phyloP scores from a whole-genome alignment of 2,329 filamentous ascomycete genomes.

The Fusarium mangiferae region DNA sequence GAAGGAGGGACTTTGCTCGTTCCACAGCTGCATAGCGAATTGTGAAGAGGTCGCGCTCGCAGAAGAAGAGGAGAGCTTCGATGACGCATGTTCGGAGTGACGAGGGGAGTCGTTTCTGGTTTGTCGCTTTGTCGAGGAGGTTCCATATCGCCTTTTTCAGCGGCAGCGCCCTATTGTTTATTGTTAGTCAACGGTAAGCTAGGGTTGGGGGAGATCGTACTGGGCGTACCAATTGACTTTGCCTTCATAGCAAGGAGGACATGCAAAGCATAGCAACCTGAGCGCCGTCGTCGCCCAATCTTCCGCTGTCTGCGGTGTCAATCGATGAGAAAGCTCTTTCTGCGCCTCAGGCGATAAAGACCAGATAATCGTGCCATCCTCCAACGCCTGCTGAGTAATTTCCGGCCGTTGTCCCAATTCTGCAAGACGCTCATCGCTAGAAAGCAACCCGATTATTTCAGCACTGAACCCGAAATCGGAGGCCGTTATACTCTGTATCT shows the following conservation, averaged over 20 bases:
- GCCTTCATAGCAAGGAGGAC: slow-evolving; percentile 48
- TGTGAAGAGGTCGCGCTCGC: slow-evolving; percentile 44
- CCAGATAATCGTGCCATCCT: slow-evolving; percentile 31
- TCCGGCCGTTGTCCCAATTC: slow-evolving; percentile 16
- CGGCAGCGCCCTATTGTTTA: slow-evolving; percentile 29
- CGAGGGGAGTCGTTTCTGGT: slow-evolving; percentile 19
- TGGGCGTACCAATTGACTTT: slow-evolving; percentile 45
- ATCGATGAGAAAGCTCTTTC: neutral
- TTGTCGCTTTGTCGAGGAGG: slow-evolving; percentile 35
- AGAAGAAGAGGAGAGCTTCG: slow-evolving; percentile 47
- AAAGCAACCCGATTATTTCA: slow-evolving; percentile 34
- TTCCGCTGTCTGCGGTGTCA: slow-evolving; percentile 31
- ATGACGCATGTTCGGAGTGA: slow-evolving; percentile 35
- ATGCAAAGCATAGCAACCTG: slow-evolving; percentile 43
- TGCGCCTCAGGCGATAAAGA: slow-evolving; percentile 31
- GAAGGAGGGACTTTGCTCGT: slow-evolving; percentile 38
- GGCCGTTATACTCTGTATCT: slow-evolving; percentile 40
- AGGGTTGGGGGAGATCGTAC: slow-evolving; percentile 10
- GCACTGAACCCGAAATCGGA: slow-evolving; percentile 37
- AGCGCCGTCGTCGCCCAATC: slow-evolving; percentile 36
- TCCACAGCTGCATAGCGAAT: slow-evolving; percentile 42
- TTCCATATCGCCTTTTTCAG: slow-evolving; percentile 44
- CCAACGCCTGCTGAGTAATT: slow-evolving; percentile 21
- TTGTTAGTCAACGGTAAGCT: neutral
- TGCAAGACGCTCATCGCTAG: slow-evolving; percentile 15